Conservation (phyloP, 176 grass and related monocot species). For the Juncus effusus region DNA sequence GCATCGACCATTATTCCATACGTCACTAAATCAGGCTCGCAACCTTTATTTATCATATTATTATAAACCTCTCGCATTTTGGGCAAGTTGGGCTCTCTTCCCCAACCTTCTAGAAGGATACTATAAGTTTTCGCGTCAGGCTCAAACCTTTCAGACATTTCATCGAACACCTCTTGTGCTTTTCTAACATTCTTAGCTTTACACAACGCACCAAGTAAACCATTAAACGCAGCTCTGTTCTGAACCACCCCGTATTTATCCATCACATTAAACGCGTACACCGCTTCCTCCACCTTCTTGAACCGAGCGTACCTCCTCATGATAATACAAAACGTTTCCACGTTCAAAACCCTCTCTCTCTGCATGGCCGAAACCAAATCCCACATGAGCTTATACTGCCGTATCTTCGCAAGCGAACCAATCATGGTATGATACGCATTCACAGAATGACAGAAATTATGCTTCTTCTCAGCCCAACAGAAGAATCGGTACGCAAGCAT, state of each 20-base stretch:
- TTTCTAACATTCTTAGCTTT: conserved; percentile 92
- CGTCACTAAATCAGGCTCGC: conserved; percentile 84
- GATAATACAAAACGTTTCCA: conserved; percentile 87
- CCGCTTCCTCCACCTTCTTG: conserved; percentile 68
- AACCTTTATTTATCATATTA: conserved; percentile 58
- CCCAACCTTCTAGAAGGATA: conserved; percentile 97
- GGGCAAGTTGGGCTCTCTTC: conserved; percentile 74
- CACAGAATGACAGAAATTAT: conserved; percentile 51
- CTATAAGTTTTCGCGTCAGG: conserved; percentile 88
- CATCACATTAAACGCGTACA: conserved; percentile 92
- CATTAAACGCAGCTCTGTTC: conserved; percentile 60
- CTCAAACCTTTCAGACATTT: conserved; percentile 50
- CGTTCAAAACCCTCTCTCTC: conserved; percentile 48
- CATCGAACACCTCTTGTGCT: conserved; percentile 82
- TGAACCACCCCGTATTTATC: conserved; percentile 61
- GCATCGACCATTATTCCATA: conserved; percentile 95
- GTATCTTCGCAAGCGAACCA: conserved; percentile 71
- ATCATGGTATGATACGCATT: conserved; percentile 73
- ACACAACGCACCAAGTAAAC: conserved; percentile 60
- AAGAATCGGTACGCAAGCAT: conserved; percentile 92
- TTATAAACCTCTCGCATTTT: conserved; percentile 80
- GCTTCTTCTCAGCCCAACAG: conserved; percentile 64
- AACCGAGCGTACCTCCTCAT: conserved; percentile 85
- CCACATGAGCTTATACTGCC: conserved; percentile 96
- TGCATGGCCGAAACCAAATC: conserved; percentile 66